Base-by-base conservation (phyloP, 116 monocot species). In the Papilionanthe hybrid region DNA sequence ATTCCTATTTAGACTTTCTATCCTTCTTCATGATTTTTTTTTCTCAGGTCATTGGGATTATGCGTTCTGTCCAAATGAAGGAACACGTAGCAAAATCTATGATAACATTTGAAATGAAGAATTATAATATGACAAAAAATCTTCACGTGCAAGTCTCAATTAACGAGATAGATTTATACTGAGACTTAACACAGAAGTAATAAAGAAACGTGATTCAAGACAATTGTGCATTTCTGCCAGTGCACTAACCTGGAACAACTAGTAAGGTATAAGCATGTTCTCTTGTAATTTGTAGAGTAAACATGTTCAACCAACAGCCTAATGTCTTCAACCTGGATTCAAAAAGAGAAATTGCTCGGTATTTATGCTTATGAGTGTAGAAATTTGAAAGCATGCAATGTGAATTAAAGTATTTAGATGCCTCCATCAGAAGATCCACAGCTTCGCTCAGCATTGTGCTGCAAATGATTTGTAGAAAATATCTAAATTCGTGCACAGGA, bases 401-500 rank as follows among this genome's bases (percentile, higher is more conserved):
- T 20, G 9, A 25, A 27, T 75, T 32, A 12, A 73, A 11, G 2
- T 44, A 19, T 7, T 43, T 44, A 73, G 43, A 49, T 79, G 93
- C 99, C 95, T 99, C 99, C 93, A 95, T 99, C 45, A 99, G 79
- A 80, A 99, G 90, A 90, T 99, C 99, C 27, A 99, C 95, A 85
- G 99, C 99, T 83, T 99, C 99, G 99, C 55, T 99, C 99, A 44
- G 95, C 99, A 84, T 99, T 99, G 78, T 99, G 99, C 99, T 95
- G 87, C 82, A 85, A 72, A 75, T 48, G 5, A 58, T 43, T 73
- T 43, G 44, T 19, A 44, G 44, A n/a, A 73, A 73, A 44, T 1
- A 44, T n/a, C n/a, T n/a, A 20, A 73, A 73, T 73, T 44, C 44
- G 44, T n/a, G 22, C 73, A 44, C 73, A 73, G 22, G 43, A 19